Percentiles rank a stretch among this genome's conserved stretches.
These are phyloP conservation scores for Penicillium herquei DNA, from an alignment of 495 filamentous ascomycete species.

Conservation along the genomic window DNA sequence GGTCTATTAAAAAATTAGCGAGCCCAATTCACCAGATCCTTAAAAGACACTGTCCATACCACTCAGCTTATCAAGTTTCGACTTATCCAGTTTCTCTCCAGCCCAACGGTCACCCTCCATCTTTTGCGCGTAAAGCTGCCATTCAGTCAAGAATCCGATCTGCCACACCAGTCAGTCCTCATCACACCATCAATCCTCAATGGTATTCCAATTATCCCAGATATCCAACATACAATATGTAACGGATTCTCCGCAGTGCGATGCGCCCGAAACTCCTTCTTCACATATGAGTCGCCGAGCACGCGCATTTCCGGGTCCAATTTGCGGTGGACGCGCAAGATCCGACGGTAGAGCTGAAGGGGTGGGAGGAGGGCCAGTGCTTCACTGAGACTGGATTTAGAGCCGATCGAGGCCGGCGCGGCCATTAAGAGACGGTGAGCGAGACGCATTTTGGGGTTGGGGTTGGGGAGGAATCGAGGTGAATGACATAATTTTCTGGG, in stretches of 20 bases:
- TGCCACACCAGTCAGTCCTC: constrained; percentile 30
- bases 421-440: constrained; percentile 44
- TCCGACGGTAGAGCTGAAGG: constrained; percentile 81
- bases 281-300: constrained; percentile 87
- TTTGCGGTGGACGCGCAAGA: constrained; percentile 83
- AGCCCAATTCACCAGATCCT: background rate
- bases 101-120: constrained; percentile 82
- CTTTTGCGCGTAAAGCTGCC: constrained; percentile 91
- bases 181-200: background rate
- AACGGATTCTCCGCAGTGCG: constrained; percentile 81
- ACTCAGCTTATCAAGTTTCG: constrained; percentile 89
- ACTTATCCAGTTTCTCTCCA: constrained; percentile 72
- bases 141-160: constrained; percentile 95
- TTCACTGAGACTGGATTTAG: constrained; percentile 52
- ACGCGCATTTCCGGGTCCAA: constrained; percentile 72
- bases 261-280: constrained; percentile 85
- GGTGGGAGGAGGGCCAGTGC: constrained; percentile 82
- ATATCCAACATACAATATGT: constrained; percentile 68
- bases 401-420: constrained; percentile 44
- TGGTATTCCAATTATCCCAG: background rate
- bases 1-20: constrained; percentile 54
- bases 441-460: constrained; percentile 28
- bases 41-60: constrained; percentile 51
- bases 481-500: constrained; percentile 33
- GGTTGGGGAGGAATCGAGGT: background rate